Evolutionary conservation across 2,329 filamentous ascomycete genomes (phyloP).

Genomic region (Teratosphaeria nubilosa): DNA sequence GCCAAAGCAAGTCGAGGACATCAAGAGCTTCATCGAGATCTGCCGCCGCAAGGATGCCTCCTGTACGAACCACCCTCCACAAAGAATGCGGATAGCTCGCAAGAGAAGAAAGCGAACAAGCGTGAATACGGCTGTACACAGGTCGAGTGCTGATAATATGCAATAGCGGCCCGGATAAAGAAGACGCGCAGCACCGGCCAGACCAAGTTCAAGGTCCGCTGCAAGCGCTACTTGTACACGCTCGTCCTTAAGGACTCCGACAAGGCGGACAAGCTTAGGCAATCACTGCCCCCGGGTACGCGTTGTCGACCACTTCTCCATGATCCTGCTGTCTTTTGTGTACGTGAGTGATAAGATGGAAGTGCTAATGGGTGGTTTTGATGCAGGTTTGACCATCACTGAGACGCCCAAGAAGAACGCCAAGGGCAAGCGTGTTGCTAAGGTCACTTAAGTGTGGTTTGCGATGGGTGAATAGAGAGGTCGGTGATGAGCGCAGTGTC

Average conservation of each 20-base stretch:
- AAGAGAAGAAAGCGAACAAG: neutral
- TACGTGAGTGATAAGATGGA: neutral
- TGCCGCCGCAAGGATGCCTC: conserved; percentile 98
- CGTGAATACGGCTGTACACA: neutral
- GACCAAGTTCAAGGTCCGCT: conserved; percentile 99
- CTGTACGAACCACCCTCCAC: conserved; percentile 56
- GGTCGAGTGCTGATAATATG: neutral
- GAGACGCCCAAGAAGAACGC: conserved; percentile 55
- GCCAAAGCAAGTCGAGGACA: conserved; percentile 96
- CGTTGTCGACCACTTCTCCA: conserved; percentile 4
- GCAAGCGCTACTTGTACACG: conserved; percentile 85
- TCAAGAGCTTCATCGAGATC: conserved; percentile 99
- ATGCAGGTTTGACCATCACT: conserved; percentile 47
- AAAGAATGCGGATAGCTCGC: neutral
- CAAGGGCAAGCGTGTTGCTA: conserved; percentile 40
- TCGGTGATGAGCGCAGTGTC: neutral
- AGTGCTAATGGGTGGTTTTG: neutral
- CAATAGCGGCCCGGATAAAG: conserved; percentile 50
- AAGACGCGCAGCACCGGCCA: conserved; percentile 76
- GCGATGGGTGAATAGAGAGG: neutral
- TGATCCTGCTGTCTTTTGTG: neutral
- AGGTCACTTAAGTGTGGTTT: conserved; percentile 14
- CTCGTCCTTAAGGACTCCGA: conserved; percentile 96
- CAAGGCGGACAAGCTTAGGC: conserved; percentile 99
- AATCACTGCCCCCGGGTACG: conserved; percentile 94